These are phyloP conservation scores for Paulownia fortunei DNA, from an alignment of 257 asterid genomes.

Conservation along the genomic window DNA sequence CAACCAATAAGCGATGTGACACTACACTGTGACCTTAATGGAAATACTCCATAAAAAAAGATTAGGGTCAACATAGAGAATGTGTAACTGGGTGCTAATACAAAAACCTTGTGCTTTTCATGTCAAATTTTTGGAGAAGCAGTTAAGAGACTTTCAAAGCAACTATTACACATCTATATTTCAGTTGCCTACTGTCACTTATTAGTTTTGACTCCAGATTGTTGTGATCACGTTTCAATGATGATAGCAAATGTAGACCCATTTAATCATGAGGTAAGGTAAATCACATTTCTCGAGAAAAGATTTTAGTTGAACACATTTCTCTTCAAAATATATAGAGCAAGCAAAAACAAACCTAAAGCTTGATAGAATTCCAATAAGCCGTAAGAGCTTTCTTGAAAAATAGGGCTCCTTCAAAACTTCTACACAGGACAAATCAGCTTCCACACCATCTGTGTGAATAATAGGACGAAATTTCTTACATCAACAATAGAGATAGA, in stretches of 20 bases:
- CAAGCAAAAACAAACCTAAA: slow-evolving; percentile 64
- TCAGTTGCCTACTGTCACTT: slow-evolving; percentile 14
- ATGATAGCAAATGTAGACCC: slow-evolving; percentile 19
- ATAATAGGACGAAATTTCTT: slow-evolving; percentile 31
- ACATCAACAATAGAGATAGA: slow-evolving; percentile 1
- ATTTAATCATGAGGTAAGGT: slow-evolving; percentile 12
- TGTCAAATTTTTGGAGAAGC: not conserved
- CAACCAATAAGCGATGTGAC: not conserved
- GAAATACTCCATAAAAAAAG: not conserved
- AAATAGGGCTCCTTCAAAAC: slow-evolving; percentile 80
- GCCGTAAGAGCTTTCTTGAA: slow-evolving; percentile 80
- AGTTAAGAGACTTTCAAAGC: slow-evolving; percentile 1
- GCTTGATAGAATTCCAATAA: slow-evolving; percentile 69
- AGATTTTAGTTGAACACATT: not conserved
- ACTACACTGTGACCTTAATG: not conserved
- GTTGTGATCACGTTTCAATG: slow-evolving; percentile 4
- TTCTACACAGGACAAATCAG: slow-evolving; percentile 66
- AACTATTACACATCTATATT: not conserved
- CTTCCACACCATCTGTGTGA: slow-evolving; percentile 63
- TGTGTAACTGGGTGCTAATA: not conserved
- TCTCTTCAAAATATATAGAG: slow-evolving; percentile 4
- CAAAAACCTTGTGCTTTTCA: slow-evolving; percentile 9
- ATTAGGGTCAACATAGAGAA: not conserved
- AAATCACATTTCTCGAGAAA: slow-evolving; percentile 14
- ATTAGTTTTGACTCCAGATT: not conserved